phyloP scores from a whole-genome alignment of 1,284 basidiomycete species.

The Termitomyces sp. region DNA sequence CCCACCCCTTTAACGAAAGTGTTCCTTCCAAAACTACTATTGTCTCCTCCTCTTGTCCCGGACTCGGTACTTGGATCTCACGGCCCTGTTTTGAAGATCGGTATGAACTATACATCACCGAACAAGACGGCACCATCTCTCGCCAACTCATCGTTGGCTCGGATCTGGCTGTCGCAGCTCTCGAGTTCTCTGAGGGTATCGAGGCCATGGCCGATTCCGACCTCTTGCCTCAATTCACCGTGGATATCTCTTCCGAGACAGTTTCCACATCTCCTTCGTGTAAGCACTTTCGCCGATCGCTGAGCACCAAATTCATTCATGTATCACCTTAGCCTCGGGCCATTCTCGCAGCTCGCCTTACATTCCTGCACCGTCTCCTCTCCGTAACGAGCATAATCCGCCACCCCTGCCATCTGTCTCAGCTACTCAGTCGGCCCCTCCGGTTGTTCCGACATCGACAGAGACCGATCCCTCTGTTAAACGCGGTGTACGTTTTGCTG shows the following conservation, averaged over 20 bases:
- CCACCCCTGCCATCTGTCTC: slow-evolving; percentile 10
- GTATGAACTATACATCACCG: slow-evolving; percentile 45
- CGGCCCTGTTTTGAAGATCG: slow-evolving; percentile 76
- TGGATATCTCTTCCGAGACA: slow-evolving; percentile 10
- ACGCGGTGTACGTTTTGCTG: slow-evolving; percentile 66
- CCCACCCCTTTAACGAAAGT: slow-evolving; percentile 38
- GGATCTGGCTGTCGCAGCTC: slow-evolving; percentile 59
- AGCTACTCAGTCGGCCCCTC: slow-evolving; percentile 8
- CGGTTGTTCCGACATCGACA: slow-evolving; percentile 10
- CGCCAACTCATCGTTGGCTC: slow-evolving; percentile 40
- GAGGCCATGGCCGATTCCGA: slow-evolving; percentile 48
- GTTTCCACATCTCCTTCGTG: slow-evolving; percentile 10
- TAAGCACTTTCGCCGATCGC: slow-evolving; percentile 9
- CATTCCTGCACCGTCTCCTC: slow-evolving; percentile 46
- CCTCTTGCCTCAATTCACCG: slow-evolving; percentile 1
- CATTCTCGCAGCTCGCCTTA: slow-evolving; percentile 29
- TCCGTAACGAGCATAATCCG: slow-evolving; percentile 39
- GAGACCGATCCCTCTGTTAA: slow-evolving; percentile 31
- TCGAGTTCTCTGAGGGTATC: slow-evolving; percentile 64
- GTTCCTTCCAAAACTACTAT: slow-evolving; percentile 37
- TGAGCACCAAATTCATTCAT: slow-evolving; percentile 6
- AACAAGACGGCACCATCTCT: slow-evolving; percentile 33
- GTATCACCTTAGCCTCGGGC: slow-evolving; percentile 17
- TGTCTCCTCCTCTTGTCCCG: slow-evolving; percentile 43
- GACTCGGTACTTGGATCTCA: slow-evolving; percentile 59